Base-by-base conservation (phyloP, 768 basidiomycete genomes). In the Suillus sp. region DNA sequence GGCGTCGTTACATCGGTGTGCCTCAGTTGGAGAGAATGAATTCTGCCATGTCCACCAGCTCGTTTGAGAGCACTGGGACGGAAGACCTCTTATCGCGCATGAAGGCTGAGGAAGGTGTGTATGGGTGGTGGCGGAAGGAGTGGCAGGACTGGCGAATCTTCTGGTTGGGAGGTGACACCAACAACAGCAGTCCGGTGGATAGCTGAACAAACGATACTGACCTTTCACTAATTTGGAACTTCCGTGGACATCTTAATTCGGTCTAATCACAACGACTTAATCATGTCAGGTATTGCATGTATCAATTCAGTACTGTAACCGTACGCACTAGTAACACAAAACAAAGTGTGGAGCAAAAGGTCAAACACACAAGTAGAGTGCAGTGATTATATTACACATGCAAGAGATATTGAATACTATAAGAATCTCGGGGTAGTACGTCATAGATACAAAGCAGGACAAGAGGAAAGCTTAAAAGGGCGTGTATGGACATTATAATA, bases 41-140 rank as follows among this genome's bases (percentile, higher is more conserved):
- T 59, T 82, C 84, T 47, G 71, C 77, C 10, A 65, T 79, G 43
- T 85, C 88, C 16, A 69, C 68, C 0, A 68, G 67, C 32, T 86
- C 88, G 10, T 78, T 78, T 55, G 79, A 79, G 60, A 88, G 82
- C 60, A 73, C 83, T 66, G 86, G 83, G 35, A 80, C 86, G 1
- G 80, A 84, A 27, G 88, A 86, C 54, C 68, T 86, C 9, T 62
- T 74, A 1, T 78, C 76, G 32, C 72, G 77, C 68, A 70, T 86
- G 71, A 81, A 79, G 68, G 76, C 74, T 25, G 85, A 87, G 62
- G 80, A 88, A 62, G 92, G 92, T 7, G 75, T 90, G 6, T 95
- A 94, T 71, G 92, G 84, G 0, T 93, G 92, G 92, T 81, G 86
- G 75, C 77, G 85, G 67, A 92, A 88, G 69, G 92, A 88, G 18